Percentiles rank a stretch among this genome's conserved stretches.
Evolutionary conservation across 257 asterid genomes (phyloP).

Genomic region (Thymus quinquecostatus): DNA sequence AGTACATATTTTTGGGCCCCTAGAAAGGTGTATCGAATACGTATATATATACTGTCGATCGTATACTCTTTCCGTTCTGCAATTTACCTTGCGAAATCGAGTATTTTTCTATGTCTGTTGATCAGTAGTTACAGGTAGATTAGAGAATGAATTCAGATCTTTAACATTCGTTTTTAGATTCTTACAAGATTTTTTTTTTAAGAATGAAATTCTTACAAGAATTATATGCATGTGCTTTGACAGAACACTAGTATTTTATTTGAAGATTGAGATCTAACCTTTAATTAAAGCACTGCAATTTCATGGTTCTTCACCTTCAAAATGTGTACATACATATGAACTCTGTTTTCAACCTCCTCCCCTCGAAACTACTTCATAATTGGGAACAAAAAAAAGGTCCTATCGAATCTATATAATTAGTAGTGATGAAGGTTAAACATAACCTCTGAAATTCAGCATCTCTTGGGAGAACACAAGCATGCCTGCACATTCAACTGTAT

Average conservation of each 20-base stretch:
- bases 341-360: neutral
- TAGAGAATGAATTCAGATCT: neutral
- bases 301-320: neutral
- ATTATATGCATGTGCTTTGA: neutral
- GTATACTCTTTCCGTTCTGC: too few species aligned
- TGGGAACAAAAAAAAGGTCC: too few species aligned
- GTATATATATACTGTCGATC: too few species aligned
- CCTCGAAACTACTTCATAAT: too few species aligned
- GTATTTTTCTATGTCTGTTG: too few species aligned
- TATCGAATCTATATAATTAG: neutral
- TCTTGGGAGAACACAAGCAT: constrained; percentile 84
- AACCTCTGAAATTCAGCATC: constrained; percentile 36
- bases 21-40: too few species aligned
- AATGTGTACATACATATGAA: neutral
- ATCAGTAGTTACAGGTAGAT: neutral
- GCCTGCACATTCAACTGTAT: constrained; percentile 47
- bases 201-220: neutral
- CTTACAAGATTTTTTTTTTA: neutral
- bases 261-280: neutral
- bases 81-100: too few species aligned
- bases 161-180: neutral
- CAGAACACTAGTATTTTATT: neutral
- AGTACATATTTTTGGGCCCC: too few species aligned
- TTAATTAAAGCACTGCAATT: neutral
- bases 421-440: constrained; percentile 3